phyloP scores from a whole-genome alignment of 2,329 filamentous ascomycete genomes.

The Colletotrichum sp. region DNA sequence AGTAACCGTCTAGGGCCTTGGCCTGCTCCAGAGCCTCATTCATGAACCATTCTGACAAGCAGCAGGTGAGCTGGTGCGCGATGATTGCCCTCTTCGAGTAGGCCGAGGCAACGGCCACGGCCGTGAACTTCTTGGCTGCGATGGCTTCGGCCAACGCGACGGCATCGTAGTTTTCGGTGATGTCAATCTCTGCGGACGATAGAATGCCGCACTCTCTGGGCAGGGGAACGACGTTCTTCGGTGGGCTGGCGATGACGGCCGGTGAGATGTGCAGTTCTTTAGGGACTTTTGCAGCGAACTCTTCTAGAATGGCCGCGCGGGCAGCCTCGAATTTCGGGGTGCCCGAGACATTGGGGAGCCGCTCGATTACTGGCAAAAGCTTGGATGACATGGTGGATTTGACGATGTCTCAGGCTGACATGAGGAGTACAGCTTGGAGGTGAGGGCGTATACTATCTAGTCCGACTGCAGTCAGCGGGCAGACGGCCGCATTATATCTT shows the following conservation, averaged over 20 bases:
- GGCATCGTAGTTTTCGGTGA: slow-evolving; percentile 53
- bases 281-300: slow-evolving; percentile 37
- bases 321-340: slow-evolving; percentile 27
- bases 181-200: slow-evolving; percentile 46
- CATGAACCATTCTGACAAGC: slow-evolving; percentile 52
- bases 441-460: not conserved
- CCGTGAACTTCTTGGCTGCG: slow-evolving; percentile 35
- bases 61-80: slow-evolving; percentile 34
- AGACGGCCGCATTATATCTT: not conserved
- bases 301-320: slow-evolving; percentile 28
- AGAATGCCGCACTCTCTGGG: slow-evolving; percentile 48
- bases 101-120: slow-evolving; percentile 40
- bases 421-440: not conserved
- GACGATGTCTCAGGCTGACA: not conserved
- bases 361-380: not conserved
- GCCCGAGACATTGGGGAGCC: slow-evolving; percentile 11
- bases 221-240: slow-evolving; percentile 34
- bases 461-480: not conserved
- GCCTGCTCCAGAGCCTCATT: slow-evolving; percentile 34
- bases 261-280: slow-evolving; percentile 30
- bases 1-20: slow-evolving; percentile 43
- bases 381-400: not conserved
- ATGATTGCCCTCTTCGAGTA: slow-evolving; percentile 32
- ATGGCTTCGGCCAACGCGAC: slow-evolving; percentile 44
- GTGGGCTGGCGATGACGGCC: slow-evolving; percentile 21